These are phyloP conservation scores for Ophiosphaerella narmari DNA, from an alignment of 2,329 filamentous ascomycete species.

Conservation along the genomic window DNA sequence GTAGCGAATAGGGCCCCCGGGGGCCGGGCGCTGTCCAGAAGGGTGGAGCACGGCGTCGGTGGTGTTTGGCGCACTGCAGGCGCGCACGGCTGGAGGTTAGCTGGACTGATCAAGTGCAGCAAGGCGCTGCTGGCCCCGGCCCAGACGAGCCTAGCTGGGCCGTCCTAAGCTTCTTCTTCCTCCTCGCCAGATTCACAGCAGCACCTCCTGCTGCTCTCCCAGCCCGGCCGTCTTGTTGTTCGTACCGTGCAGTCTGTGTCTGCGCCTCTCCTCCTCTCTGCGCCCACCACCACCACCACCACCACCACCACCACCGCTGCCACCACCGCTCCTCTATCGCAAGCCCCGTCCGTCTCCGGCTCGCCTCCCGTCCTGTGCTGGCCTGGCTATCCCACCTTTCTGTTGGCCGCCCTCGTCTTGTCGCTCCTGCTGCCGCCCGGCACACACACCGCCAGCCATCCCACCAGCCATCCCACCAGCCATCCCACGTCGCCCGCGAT, in stretches of 20 bases:
- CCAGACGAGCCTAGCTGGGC: not conserved
- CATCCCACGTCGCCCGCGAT: slow-evolving; percentile 29
- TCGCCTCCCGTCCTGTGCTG: slow-evolving; percentile 3
- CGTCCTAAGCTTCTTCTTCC: not conserved
- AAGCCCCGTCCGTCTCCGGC: not conserved
- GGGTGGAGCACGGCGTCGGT: slow-evolving; percentile 14
- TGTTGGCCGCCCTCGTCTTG: slow-evolving; percentile 23
- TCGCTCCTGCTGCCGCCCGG: too few relatives aligned
- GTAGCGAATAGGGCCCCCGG: too few relatives aligned
- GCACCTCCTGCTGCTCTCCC: too few relatives aligned
- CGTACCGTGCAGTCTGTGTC: too few relatives aligned
- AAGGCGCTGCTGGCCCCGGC: not conserved
- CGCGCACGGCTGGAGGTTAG: slow-evolving; percentile 11
- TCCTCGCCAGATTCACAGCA: too few relatives aligned
- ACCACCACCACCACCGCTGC: too few relatives aligned
- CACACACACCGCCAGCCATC: too few relatives aligned
- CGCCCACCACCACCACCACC: too few relatives aligned
- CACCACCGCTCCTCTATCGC: too few relatives aligned
- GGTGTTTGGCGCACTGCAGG: slow-evolving; percentile 6
- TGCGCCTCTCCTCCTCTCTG: too few relatives aligned
- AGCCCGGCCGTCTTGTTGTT: too few relatives aligned
- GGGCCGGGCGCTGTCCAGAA: slow-evolving; percentile 3
- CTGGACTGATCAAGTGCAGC: not conserved
- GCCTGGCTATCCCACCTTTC: slow-evolving; percentile 23
- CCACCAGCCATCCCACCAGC: slow-evolving; percentile 8